Conservation (phyloP, 1,284 basidiomycete species). For the Megacollybia platyphylla region DNA sequence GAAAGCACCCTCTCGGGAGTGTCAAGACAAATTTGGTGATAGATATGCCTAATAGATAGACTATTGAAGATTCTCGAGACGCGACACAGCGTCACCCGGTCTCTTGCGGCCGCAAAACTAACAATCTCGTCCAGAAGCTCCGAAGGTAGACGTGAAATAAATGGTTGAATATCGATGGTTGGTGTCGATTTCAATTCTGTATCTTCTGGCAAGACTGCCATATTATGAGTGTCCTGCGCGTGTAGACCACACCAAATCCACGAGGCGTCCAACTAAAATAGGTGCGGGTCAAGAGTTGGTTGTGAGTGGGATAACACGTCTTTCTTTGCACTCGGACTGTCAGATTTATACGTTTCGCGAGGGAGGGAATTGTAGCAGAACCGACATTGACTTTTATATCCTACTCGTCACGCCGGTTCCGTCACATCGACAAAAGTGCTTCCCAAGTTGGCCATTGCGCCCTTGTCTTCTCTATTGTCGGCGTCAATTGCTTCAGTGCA, state of each 20-base stretch:
- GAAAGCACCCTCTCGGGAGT: constrained; percentile 13
- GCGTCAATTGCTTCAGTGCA: too few relatives aligned
- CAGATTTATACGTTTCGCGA: neutral
- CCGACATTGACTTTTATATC: neutral
- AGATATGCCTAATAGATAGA: constrained; percentile 16
- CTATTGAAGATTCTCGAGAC: constrained; percentile 18
- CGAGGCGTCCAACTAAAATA: neutral
- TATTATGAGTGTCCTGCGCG: neutral
- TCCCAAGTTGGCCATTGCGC: neutral
- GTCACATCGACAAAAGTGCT: neutral
- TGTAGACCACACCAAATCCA: neutral
- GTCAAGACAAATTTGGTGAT: constrained; percentile 16
- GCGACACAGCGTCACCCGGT: constrained; percentile 16
- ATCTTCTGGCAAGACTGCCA: neutral
- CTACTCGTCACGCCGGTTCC: neutral
- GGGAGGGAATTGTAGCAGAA: neutral
- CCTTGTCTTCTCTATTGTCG: neutral
- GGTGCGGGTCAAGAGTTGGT: too few relatives aligned
- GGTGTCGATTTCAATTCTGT: neutral
- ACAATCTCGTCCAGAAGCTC: constrained; percentile 20
- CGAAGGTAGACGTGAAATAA: constrained; percentile 12
- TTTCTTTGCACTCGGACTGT: neutral
- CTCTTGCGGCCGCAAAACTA: constrained; percentile 12
- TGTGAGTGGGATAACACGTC: neutral
- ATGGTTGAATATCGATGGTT: neutral